Evolutionary conservation across 2,329 filamentous ascomycete genomes (phyloP).

Genomic region (Neonectria punicea): DNA sequence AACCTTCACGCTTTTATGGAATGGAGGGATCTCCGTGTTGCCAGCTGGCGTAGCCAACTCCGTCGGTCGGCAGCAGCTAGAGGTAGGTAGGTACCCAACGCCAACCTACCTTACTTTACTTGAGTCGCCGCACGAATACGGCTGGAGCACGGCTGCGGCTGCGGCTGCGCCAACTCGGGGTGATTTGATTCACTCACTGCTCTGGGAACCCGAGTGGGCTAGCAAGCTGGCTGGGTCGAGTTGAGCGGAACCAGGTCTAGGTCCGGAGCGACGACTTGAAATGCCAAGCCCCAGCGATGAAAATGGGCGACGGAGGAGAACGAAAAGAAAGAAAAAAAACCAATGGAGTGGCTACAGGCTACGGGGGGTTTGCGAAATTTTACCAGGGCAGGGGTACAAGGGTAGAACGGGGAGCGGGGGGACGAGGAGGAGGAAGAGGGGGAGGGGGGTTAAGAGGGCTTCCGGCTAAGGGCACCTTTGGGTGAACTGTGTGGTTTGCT

Average conservation of each 20-base stretch:
- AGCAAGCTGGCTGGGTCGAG: constrained; percentile 27
- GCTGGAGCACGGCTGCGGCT: constrained; percentile 19
- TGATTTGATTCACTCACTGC: constrained; percentile 25
- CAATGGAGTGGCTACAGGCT: constrained; percentile 41
- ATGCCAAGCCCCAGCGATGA: constrained; percentile 36
- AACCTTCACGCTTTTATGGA: constrained; percentile 42
- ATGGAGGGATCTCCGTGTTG: constrained; percentile 32
- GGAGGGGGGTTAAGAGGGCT: constrained; percentile 32
- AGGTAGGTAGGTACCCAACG: constrained; percentile 15
- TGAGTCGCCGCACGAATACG: constrained; percentile 20
- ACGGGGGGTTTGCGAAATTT: constrained; percentile 24
- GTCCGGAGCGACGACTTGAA: constrained; percentile 30
- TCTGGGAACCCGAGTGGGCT: constrained; percentile 15
- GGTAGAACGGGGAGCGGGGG: constrained; percentile 23
- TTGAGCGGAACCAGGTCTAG: constrained; percentile 34
- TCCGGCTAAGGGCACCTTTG: constrained; percentile 19
- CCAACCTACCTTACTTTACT: constrained; percentile 15
- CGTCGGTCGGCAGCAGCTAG: constrained; percentile 32
- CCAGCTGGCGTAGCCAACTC: constrained; percentile 28
- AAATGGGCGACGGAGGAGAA: constrained; percentile 26
- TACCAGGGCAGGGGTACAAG: constrained; percentile 15
- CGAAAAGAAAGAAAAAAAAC: constrained; percentile 26
- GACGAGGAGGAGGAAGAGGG: constrained; percentile 28
- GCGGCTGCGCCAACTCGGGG: constrained; percentile 17
- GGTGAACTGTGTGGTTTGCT: constrained; percentile 1